Percentiles rank a stretch among this genome's conserved stretches.
Conservation (phyloP, 2,329 filamentous ascomycete species). For the Cryphonectria nitschkei region DNA sequence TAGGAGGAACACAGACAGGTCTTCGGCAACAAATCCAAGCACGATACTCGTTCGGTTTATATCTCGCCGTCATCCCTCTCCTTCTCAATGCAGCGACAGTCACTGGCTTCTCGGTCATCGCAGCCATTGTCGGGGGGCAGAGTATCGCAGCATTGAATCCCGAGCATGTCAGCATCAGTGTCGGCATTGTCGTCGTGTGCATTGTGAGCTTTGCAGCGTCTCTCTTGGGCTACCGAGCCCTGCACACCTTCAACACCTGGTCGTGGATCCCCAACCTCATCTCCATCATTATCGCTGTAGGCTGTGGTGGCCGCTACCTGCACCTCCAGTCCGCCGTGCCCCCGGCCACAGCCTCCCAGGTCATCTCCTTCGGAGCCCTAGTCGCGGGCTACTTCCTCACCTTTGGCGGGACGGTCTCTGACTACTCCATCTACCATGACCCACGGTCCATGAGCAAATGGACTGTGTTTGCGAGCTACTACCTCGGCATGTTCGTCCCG, state of each 20-base stretch:
- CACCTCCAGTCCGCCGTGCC: constrained; percentile 47
- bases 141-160: constrained; percentile 52
- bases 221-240: constrained; percentile 56
- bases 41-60: constrained; percentile 61
- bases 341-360: constrained; percentile 41
- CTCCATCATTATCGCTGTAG: constrained; percentile 54
- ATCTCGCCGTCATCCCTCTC: constrained; percentile 55
- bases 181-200: constrained; percentile 61
- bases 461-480: constrained; percentile 53
- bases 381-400: constrained; percentile 59
- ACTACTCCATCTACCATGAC: constrained; percentile 61
- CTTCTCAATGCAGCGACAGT: constrained; percentile 61
- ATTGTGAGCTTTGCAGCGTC: constrained; percentile 57
- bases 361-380: constrained; percentile 50
- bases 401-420: constrained; percentile 55
- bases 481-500: constrained; percentile 54
- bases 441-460: constrained; percentile 38
- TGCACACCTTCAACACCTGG: constrained; percentile 60
- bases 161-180: constrained; percentile 51
- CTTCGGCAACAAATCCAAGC: constrained; percentile 64
- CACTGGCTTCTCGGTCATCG: constrained; percentile 60
- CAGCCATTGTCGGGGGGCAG: constrained; percentile 60
- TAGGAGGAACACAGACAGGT: constrained; percentile 59
- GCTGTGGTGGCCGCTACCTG: constrained; percentile 56
- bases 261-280: constrained; percentile 60